A percentile compares a stretch with the other conserved stretches of the same genome.
These are phyloP conservation scores for Phanerodontia chrysosporium DNA, from an alignment of 768 basidiomycete genomes.

Conservation along the genomic window DNA sequence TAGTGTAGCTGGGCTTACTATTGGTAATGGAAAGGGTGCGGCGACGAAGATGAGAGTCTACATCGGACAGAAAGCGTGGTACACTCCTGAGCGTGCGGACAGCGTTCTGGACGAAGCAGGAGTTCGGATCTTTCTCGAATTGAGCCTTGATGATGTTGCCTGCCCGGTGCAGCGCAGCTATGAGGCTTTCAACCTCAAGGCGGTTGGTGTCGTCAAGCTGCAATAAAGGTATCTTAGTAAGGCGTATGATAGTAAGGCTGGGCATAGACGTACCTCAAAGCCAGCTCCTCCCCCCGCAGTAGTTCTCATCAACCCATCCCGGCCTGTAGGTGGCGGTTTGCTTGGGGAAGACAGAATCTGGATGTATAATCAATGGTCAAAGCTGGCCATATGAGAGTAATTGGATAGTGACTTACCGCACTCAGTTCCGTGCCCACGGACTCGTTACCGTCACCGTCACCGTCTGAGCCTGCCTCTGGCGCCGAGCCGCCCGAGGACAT, in stretches of 20 bases:
- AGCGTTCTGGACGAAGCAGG: constrained; percentile 1
- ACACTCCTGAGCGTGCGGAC: too few species aligned
- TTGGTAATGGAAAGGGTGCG: constrained; percentile 5
- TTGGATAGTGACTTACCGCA: too few species aligned
- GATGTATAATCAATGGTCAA: too few species aligned
- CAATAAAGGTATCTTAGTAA: neutral
- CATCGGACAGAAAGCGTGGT: neutral
- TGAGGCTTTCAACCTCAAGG: neutral
- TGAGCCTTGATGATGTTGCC: neutral
- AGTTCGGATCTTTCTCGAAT: neutral
- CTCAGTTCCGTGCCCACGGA: too few species aligned
- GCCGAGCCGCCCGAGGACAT: neutral
- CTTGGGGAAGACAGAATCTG: constrained; percentile 11
- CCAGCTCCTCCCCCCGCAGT: constrained; percentile 5
- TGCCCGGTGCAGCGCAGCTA: neutral
- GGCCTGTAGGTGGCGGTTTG: constrained; percentile 7
- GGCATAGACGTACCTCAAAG: constrained; percentile 3
- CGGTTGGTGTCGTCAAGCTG: too few species aligned
- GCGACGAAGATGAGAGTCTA: neutral
- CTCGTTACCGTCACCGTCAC: too few species aligned
- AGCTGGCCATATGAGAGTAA: neutral
- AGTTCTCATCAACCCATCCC: constrained; percentile 3
- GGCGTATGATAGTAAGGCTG: too few species aligned
- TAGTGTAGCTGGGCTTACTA: neutral
- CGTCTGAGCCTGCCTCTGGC: too few species aligned